Evolutionary conservation across 2,329 filamentous ascomycete species (phyloP).

Genomic region (Trichoderma lentiforme): DNA sequence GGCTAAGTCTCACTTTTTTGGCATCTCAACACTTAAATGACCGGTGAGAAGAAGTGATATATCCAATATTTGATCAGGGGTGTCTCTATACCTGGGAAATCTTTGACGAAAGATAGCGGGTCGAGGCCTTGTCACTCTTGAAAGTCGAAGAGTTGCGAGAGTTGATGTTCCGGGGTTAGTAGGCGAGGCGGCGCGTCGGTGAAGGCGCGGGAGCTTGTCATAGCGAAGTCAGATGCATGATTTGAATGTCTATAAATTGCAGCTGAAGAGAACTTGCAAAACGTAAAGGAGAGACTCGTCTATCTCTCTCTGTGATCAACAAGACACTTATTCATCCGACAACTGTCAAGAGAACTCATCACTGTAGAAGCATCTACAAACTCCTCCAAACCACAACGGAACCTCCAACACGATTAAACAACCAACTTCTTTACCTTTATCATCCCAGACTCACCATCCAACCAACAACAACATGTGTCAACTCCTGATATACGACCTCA

Average conservation of each 20-base stretch:
- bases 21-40: not conserved
- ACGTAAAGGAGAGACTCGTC: not conserved
- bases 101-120: not conserved
- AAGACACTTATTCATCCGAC: not conserved
- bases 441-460: not conserved
- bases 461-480: conserved; percentile 42
- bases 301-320: not conserved
- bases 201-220: not conserved
- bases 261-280: not conserved
- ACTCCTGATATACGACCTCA: conserved; percentile 47
- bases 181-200: not conserved
- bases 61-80: not conserved
- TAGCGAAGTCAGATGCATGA: not conserved
- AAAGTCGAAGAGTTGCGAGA: not conserved
- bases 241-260: not conserved
- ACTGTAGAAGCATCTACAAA: not conserved
- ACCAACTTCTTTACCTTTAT: not conserved
- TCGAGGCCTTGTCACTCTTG: not conserved
- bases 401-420: not conserved
- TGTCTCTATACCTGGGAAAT: not conserved
- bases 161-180: not conserved
- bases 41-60: not conserved
- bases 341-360: not conserved
- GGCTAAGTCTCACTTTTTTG: not conserved
- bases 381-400: not conserved